Conservation (phyloP, 441 rosid genomes). For the Syzygium malaccense region DNA sequence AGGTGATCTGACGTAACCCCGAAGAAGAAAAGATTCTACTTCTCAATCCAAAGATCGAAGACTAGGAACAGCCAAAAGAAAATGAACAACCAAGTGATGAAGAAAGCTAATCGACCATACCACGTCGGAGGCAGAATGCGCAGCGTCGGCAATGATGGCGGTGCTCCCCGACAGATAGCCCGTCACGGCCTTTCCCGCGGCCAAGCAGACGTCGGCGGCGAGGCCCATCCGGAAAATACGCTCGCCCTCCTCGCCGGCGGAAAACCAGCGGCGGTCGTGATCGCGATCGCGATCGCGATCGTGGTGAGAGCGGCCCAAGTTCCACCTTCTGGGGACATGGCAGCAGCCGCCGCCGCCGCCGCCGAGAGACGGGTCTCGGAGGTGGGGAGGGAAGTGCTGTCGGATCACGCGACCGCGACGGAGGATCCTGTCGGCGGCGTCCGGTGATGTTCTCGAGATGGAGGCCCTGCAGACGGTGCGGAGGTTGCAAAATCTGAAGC, state of each 20-base stretch:
- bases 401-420: neutral
- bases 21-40: neutral
- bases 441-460: conserved; percentile 19
- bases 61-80: neutral
- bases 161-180: conserved; percentile 64
- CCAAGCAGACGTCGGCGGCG: conserved; percentile 44
- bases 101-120: conserved; percentile 11
- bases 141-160: conserved; percentile 64
- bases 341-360: neutral
- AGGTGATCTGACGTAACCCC: neutral
- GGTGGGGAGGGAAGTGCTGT: conserved; percentile 10
- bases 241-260: conserved; percentile 41
- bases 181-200: conserved; percentile 52
- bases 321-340: conserved; percentile 56
- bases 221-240: conserved; percentile 76
- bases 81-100: neutral
- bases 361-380: conserved; percentile 2
- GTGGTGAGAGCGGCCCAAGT: conserved; percentile 55
- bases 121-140: conserved; percentile 64
- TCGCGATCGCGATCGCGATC: conserved; percentile 19
- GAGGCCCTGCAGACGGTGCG: conserved; percentile 29
- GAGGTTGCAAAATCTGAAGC: conserved; percentile 32
- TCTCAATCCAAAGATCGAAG: neutral
- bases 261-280: conserved; percentile 13
- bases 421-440: neutral